Evolutionary conservation across 2,329 filamentous ascomycete species (phyloP), one percentile per base, ranked within the genome.

Genomic region (Talaromyces sp.): DNA sequence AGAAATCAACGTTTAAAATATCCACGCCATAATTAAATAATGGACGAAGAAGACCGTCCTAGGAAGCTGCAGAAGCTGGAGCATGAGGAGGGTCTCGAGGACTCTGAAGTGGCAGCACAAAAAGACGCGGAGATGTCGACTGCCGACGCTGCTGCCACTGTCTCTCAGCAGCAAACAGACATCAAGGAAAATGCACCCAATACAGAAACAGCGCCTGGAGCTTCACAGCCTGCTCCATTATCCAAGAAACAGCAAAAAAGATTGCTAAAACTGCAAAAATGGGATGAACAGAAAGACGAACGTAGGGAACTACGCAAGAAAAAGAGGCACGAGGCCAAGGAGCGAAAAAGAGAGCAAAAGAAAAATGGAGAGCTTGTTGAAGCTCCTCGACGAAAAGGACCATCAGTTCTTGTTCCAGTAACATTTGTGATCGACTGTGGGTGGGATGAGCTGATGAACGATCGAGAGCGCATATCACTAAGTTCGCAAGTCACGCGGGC

Each of bases 221-320:
- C 62, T 4, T 60, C 57, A 2, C 58, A 65, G 8, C 66, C 68
- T 13, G 64, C 75, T 15, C 52, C 57, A 42, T 67, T 97, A 57
- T 96, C 93, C 19, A 98, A 98, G 71, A 96, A 88, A 70, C 89
- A 93, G 68, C 79, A 89, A 63, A 96, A 96, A 76, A 93, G 92
- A 71, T 80, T 92, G 58, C 86, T 84, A 63, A 87, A 86, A 60
- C 82, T 86, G 65, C 82, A 90, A 71, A 81, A 85, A 72, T 96
- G 91, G 89, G 92, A 96, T 68, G 86, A 88, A 8, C 84, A 84
- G 25, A 88, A 86, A 65, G 84, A 82, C 49, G 77, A 79, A 32
- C 83, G 85, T 67, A 86, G 84, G 69, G 72, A 74, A n/a, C 80
- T 82, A 67, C 79, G 84, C 57, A 86, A 84, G 69, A 82, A 86